Conservation (phyloP, 306 rosid species). For the Chamaecrista fasciculata region DNA sequence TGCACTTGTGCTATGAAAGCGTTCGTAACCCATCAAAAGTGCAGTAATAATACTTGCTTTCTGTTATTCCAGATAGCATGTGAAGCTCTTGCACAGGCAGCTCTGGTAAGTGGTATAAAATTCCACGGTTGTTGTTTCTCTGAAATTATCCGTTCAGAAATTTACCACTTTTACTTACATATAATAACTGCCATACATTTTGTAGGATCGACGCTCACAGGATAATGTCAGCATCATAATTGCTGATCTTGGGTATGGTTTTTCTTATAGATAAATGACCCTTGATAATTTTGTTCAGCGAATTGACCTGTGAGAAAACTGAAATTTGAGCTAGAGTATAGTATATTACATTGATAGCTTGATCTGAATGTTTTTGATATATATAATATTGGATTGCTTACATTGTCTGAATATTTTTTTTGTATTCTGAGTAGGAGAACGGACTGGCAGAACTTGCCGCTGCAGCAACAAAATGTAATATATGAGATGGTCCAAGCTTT, state of each 20-base stretch:
- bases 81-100: conserved; percentile 88
- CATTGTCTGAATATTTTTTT: not conserved
- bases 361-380: not conserved
- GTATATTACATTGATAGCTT: not conserved
- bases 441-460: conserved; percentile 8
- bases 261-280: conserved; percentile 1
- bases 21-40: not conserved
- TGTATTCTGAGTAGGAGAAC: conserved; percentile 23
- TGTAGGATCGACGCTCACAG: conserved; percentile 77
- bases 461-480: not conserved
- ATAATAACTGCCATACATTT: not conserved
- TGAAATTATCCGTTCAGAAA: not conserved
- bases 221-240: conserved; percentile 91
- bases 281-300: not conserved
- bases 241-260: conserved; percentile 85
- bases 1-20: not conserved
- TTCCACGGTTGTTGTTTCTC: not conserved
- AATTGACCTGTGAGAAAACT: conserved; percentile 5
- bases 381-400: not conserved
- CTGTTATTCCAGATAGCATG: conserved; percentile 67
- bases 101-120: conserved; percentile 69
- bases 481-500: conserved; percentile 26
- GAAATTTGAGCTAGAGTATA: not conserved
- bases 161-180: conserved; percentile 9
- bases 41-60: conserved; percentile 26